These are phyloP conservation scores for Metarhizium brunneum DNA, from an alignment of 2,329 filamentous ascomycete species.

Conservation along the genomic window DNA sequence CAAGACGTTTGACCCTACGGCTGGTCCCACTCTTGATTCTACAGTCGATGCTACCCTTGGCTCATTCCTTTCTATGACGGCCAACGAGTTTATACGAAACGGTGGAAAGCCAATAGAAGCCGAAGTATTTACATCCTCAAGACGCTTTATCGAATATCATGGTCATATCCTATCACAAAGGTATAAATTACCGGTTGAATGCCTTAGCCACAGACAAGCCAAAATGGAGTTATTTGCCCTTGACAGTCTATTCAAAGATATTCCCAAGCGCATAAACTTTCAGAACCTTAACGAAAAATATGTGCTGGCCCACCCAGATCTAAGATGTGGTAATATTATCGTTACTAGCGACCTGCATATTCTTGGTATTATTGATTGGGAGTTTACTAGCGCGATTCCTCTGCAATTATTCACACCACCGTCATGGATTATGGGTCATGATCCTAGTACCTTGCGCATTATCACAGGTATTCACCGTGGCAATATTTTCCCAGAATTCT, in stretches of 20 bases:
- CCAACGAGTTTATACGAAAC: slow-evolving; percentile 7
- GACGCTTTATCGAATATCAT: slow-evolving; percentile 8
- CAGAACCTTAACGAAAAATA: slow-evolving; percentile 1
- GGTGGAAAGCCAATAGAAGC: neutral
- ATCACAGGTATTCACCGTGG: neutral
- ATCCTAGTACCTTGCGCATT: neutral
- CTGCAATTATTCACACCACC: slow-evolving; percentile 10
- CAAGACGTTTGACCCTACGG: slow-evolving; percentile 3
- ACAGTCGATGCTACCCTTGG: slow-evolving; percentile 9
- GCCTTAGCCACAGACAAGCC: slow-evolving; percentile 3
- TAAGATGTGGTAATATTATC: slow-evolving; percentile 15
- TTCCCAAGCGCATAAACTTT: neutral
- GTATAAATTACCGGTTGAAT: slow-evolving; percentile 6
- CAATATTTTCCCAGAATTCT: neutral
- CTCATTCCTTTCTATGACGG: slow-evolving; percentile 9
- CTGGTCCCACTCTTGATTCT: slow-evolving; percentile 8
- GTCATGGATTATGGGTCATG: slow-evolving; percentile 10
- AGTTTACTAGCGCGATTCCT: slow-evolving; percentile 9
- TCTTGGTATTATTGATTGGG: neutral
- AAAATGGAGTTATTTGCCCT: slow-evolving; percentile 11
- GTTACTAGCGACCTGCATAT: slow-evolving; percentile 13
- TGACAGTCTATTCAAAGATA: slow-evolving; percentile 3
- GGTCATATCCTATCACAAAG: slow-evolving; percentile 6
- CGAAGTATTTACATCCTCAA: neutral
- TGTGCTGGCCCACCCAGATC: slow-evolving; percentile 10